phyloP scores from a whole-genome alignment of 164 flowering plant genomes.

The Chimonanthus salicifolius region DNA sequence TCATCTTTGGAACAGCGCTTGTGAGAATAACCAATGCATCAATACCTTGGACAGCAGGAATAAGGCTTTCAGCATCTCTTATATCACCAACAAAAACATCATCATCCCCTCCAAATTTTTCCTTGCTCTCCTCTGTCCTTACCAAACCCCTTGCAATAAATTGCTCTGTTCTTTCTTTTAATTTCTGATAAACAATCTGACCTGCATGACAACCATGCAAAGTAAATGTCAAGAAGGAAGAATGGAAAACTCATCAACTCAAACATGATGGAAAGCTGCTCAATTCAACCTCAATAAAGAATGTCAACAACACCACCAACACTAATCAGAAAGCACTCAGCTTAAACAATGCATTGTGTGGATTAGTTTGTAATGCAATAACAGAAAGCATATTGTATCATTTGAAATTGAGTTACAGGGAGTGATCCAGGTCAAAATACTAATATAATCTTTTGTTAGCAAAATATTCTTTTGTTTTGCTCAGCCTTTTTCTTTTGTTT shows the following conservation, averaged over 20 bases:
- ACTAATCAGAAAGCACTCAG: neutral
- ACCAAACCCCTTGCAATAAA: conserved; percentile 78
- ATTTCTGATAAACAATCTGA: conserved; percentile 74
- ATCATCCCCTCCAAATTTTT: conserved; percentile 77
- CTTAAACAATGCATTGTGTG: neutral
- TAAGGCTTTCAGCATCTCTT: conserved; percentile 52
- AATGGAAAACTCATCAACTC: neutral
- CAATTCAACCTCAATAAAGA: neutral
- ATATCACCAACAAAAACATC: conserved; percentile 91
- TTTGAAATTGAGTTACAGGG: neutral
- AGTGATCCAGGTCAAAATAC: too few species aligned
- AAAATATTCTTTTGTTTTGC: too few species aligned
- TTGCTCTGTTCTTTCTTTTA: conserved; percentile 77
- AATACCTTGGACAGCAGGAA: conserved; percentile 72
- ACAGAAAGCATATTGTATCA: neutral
- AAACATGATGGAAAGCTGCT: neutral
- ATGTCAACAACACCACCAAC: neutral
- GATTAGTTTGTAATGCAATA: neutral
- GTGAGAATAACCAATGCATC: conserved; percentile 91
- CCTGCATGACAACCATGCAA: conserved; percentile 38
- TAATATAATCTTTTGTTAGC: too few species aligned
- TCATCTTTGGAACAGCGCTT: conserved; percentile 89
- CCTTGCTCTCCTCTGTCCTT: conserved; percentile 84
- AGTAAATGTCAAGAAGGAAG: neutral
- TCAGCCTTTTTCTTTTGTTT: too few species aligned